phyloP scores from a whole-genome alignment of 2,329 filamentous ascomycete species.

The Knufia fluminis region DNA sequence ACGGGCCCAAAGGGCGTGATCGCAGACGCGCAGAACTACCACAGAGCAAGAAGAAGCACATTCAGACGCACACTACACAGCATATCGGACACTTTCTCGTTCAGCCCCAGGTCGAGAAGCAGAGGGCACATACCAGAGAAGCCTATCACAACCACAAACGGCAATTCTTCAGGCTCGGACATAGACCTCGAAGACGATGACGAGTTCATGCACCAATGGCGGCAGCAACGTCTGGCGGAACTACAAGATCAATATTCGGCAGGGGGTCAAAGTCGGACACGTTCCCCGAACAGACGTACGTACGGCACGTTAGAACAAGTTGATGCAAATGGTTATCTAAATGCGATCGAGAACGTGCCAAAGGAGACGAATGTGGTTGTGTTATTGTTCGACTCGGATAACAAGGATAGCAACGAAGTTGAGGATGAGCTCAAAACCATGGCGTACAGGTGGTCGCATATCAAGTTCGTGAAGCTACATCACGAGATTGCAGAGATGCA shows the following conservation, averaged over 20 bases:
- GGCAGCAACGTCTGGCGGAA: slow-evolving; percentile 68
- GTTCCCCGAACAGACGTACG: slow-evolving; percentile 65
- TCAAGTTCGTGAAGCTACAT: slow-evolving; percentile 85
- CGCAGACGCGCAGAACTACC: slow-evolving; percentile 41
- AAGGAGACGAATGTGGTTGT: slow-evolving; percentile 79
- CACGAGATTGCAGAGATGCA: slow-evolving; percentile 93
- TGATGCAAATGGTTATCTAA: slow-evolving; percentile 85
- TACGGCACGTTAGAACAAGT: slow-evolving; percentile 76
- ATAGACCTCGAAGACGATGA: slow-evolving; percentile 30
- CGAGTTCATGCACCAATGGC: slow-evolving; percentile 67
- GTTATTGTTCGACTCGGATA: slow-evolving; percentile 85
- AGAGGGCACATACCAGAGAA: slow-evolving; percentile 2
- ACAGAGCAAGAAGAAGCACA: slow-evolving; percentile 39
- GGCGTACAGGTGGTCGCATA: slow-evolving; percentile 58
- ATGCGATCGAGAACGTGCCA: slow-evolving; percentile 84
- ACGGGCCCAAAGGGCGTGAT: slow-evolving; percentile 45
- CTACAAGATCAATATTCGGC: slow-evolving; percentile 55
- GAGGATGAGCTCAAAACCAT: slow-evolving; percentile 69
- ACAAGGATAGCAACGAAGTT: slow-evolving; percentile 66
- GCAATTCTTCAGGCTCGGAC: slow-evolving; percentile 22
- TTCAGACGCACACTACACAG: slow-evolving; percentile 32
- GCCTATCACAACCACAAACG: slow-evolving; percentile 18
- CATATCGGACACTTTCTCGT: slow-evolving; percentile 22
- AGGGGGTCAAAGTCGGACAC: slow-evolving; percentile 41
- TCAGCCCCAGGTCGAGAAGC: slow-evolving; percentile 7